A percentile compares a stretch with the other conserved stretches of the same genome.
Conservation (phyloP, 2,329 filamentous ascomycete genomes). For the Hirsutella thompsonii region DNA sequence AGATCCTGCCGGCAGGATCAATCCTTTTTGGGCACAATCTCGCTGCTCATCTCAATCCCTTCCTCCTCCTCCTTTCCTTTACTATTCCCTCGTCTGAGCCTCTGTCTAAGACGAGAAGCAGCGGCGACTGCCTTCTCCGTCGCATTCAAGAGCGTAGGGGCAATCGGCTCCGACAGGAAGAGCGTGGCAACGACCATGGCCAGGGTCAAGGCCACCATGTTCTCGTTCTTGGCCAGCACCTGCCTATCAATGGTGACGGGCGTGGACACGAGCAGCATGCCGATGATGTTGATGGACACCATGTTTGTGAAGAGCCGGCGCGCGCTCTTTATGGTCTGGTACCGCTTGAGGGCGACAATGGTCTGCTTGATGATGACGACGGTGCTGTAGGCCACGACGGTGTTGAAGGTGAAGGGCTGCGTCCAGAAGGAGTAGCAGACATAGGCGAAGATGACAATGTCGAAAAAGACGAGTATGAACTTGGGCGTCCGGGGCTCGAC, state of each 20-base stretch:
- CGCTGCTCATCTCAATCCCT: too few species aligned
- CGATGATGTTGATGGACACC: constrained; percentile 9
- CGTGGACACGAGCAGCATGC: constrained; percentile 8
- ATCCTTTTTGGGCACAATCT: too few species aligned
- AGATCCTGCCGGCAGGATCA: too few species aligned
- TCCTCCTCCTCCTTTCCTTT: too few species aligned
- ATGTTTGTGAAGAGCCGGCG: constrained; percentile 10
- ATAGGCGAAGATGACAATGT: constrained; percentile 9
- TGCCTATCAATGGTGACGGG: constrained; percentile 8
- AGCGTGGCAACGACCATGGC: constrained; percentile 10
- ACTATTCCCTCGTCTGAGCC: too few species aligned
- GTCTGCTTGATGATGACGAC: constrained; percentile 10
- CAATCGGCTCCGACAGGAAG: constrained; percentile 9
- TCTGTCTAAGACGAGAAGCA: too few species aligned
- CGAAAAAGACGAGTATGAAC: constrained; percentile 8
- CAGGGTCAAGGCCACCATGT: constrained; percentile 7
- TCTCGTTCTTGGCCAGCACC: constrained; percentile 5
- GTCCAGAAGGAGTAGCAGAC: constrained; percentile 10
- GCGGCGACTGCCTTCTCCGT: constrained; percentile 4
- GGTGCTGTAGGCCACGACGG: constrained; percentile 9
- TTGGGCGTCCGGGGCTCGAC: constrained; percentile 9
- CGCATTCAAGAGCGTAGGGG: constrained; percentile 6
- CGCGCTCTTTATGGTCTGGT: constrained; percentile 9
- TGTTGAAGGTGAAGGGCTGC: constrained; percentile 11
- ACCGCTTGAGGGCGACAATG: constrained; percentile 9